Conservation (phyloP, 805 yeast species). For the Wickerhamiella kurtzmanii region DNA sequence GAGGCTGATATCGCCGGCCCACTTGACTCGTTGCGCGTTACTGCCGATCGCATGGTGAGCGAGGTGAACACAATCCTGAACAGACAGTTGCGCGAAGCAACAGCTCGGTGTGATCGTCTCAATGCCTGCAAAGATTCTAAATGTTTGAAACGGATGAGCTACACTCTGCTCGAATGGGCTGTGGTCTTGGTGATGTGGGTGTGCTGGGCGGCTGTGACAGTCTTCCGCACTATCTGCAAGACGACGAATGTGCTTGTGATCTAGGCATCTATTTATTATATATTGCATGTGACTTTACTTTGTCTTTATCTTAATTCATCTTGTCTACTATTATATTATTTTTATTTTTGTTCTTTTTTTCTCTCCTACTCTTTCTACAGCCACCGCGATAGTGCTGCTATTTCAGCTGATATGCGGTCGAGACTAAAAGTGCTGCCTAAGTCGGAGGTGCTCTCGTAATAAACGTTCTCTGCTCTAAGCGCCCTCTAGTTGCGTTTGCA, state of each 20-base stretch:
- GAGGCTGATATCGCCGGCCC: slow-evolving; percentile 15
- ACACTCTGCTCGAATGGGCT: slow-evolving; percentile 15
- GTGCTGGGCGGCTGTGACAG: slow-evolving; percentile 15
- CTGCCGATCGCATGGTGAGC: slow-evolving; percentile 20
- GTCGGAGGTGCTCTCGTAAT: neutral
- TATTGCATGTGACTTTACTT: neutral
- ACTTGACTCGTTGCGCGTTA: slow-evolving; percentile 15
- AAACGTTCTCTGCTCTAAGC: neutral
- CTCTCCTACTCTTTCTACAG: no score
- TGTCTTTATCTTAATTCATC: neutral
- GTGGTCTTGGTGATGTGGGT: slow-evolving; percentile 16
- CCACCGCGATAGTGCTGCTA: no score
- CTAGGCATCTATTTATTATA: neutral
- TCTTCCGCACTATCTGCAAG: neutral
- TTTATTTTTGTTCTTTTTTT: no score
- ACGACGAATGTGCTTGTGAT: neutral
- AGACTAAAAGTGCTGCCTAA: no score
- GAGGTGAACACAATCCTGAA: slow-evolving; percentile 20
- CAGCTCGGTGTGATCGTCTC: slow-evolving; percentile 17
- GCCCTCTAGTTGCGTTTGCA: no score
- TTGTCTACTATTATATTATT: no score
- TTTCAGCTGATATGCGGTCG: no score
- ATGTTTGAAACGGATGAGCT: slow-evolving; percentile 7
- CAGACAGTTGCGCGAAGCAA: slow-evolving; percentile 18
- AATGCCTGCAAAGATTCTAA: slow-evolving; percentile 8